Evolutionary conservation across 768 basidiomycete genomes (phyloP).

Genomic region (Phaeotremella fagi): DNA sequence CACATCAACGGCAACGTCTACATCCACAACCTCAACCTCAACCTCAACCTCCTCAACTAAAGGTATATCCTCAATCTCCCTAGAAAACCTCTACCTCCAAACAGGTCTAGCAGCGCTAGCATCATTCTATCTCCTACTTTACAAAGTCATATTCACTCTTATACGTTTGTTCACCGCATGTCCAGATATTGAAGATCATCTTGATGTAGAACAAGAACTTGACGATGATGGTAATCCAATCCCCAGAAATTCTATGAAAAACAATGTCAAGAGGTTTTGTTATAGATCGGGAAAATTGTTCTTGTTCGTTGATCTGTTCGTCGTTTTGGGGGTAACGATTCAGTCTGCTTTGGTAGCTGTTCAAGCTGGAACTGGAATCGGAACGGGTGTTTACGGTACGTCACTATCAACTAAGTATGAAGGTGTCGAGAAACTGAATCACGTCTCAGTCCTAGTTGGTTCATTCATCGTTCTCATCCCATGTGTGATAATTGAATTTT

Average conservation of each 20-base stretch:
- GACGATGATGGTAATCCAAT: too few relatives aligned
- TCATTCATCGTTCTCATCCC: background rate
- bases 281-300: constrained; percentile 7
- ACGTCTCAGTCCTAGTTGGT: background rate
- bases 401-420: constrained; percentile 4
- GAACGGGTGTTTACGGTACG: constrained; percentile 2
- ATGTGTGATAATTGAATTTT: background rate
- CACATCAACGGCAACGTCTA: background rate
- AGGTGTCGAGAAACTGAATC: too few relatives aligned
- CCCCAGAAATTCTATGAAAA: background rate
- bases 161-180: background rate
- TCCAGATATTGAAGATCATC: background rate
- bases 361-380: constrained; percentile 2
- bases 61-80: background rate
- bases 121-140: constrained; percentile 14
- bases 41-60: background rate
- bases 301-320: constrained; percentile 3
- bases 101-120: constrained; percentile 14
- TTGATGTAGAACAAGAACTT: background rate
- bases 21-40: background rate
- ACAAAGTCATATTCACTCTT: constrained; percentile 4
- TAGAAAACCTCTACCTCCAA: constrained; percentile 9
- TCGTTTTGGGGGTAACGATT: constrained; percentile 6
- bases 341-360: background rate
- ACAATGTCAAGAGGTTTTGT: constrained; percentile 9